Evolutionary conservation across 768 basidiomycete genomes (phyloP).

Genomic region (Porphyrellus cyaneotinctus): DNA sequence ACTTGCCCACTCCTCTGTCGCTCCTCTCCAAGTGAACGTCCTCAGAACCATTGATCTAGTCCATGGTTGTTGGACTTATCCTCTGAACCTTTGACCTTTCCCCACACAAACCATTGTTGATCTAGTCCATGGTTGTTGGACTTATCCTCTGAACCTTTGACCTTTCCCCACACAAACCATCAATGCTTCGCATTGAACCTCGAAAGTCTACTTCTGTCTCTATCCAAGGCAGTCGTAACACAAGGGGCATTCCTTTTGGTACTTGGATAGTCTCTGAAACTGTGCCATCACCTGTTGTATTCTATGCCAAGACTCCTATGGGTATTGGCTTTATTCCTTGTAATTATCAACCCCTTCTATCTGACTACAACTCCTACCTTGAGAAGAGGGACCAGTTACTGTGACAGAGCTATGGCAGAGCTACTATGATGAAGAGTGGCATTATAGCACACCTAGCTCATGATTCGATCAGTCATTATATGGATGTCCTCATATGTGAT

Average conservation of each 20-base stretch:
- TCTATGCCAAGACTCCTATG: background rate
- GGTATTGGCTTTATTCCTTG: background rate
- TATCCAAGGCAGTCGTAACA: too few relatives aligned
- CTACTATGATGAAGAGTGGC: slow-evolving; percentile 1
- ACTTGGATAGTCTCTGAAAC: background rate
- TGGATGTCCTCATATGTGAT: background rate
- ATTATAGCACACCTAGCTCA: background rate
- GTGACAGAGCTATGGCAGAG: background rate
- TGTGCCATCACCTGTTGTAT: background rate
- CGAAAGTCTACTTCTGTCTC: too few relatives aligned
- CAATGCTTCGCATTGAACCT: too few relatives aligned
- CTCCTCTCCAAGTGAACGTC: too few relatives aligned
- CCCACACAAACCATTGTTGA: too few relatives aligned
- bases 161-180: too few relatives aligned
- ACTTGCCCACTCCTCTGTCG: too few relatives aligned
- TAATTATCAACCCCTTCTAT: background rate
- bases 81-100: too few relatives aligned
- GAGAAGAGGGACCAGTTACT: slow-evolving; percentile 1
- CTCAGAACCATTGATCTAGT: too few relatives aligned
- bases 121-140: too few relatives aligned
- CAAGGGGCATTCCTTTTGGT: background rate
- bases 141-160: too few relatives aligned
- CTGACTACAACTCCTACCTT: background rate
- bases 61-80: too few relatives aligned
- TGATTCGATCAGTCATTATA: background rate